A percentile compares a stretch with the other conserved stretches of the same genome.
phyloP scores from a whole-genome alignment of 495 filamentous ascomycete genomes.

The Staphylotrichum longicolle region DNA sequence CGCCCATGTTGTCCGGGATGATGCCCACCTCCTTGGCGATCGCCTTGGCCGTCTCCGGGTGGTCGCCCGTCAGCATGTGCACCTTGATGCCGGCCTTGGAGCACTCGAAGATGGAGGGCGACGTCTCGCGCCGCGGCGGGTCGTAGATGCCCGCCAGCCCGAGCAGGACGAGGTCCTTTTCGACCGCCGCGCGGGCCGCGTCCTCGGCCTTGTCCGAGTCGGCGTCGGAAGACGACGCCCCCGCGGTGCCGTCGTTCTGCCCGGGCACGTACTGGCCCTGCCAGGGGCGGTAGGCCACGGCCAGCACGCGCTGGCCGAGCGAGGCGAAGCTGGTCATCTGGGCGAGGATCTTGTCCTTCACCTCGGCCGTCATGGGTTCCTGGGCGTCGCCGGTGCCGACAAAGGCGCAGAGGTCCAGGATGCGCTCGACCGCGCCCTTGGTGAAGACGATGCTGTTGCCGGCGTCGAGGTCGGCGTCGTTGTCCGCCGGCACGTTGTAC shows the following conservation, averaged over 20 bases:
- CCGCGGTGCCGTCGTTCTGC: not conserved
- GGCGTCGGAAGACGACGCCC: too few species aligned
- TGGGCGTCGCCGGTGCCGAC: constrained; percentile 53
- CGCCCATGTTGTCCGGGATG: constrained; percentile 56
- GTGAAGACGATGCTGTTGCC: constrained; percentile 60
- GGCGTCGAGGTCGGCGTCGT: constrained; percentile 29
- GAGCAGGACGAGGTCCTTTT: constrained; percentile 57
- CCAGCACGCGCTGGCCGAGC: constrained; percentile 77
- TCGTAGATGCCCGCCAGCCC: constrained; percentile 77
- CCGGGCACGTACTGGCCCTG: constrained; percentile 25
- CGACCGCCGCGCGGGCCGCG: constrained; percentile 47
- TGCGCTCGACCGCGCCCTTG: constrained; percentile 79
- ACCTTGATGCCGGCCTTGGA: constrained; percentile 69
- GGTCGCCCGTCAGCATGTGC: constrained; percentile 81
- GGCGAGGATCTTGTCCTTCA: constrained; percentile 58
- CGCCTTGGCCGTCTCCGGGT: constrained; percentile 69
- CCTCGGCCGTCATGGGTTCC: constrained; percentile 55
- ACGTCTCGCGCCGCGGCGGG: constrained; percentile 68
- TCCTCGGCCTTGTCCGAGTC: constrained; percentile 23
- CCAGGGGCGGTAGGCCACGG: constrained; percentile 58
- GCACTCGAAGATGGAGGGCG: constrained; percentile 62
- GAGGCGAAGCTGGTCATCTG: constrained; percentile 67
- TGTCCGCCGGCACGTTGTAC: constrained; percentile 46
- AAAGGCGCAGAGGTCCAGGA: constrained; percentile 67
- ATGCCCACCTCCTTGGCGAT: constrained; percentile 78